Base-by-base conservation (phyloP, 2,329 filamentous ascomycete genomes). In the Curvularia eragrostidis region DNA sequence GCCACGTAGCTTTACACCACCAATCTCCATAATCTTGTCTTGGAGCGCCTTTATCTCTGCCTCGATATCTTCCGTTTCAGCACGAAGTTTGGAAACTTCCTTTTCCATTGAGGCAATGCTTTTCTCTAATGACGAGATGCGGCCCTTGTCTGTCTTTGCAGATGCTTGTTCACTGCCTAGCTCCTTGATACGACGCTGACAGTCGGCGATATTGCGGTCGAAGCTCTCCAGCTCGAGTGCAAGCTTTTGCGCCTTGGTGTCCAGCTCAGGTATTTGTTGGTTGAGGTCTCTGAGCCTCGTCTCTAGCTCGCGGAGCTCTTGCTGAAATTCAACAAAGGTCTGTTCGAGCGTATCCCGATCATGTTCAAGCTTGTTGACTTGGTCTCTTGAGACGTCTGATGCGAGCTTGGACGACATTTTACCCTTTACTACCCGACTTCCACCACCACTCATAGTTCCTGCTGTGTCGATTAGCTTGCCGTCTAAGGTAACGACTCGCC, bases 401-500 rank as follows among this genome's bases (percentile, higher is more conserved):
- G 91, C 89, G 44, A 96, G 87, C 78, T 97, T 98, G 10, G 93
- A 96, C 0, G 94, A 98, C 96, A 99, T 99, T 56, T 93, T 87
- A 0, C 96, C 96, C 72, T 89, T 92, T 68, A 94, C 93, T 55
- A 95, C 91, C 15, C 91, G 91, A 44, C 87, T 94, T 55, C 95
- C 95, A 83, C 95, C 95, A 82, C 95, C 95, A 57, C 91, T 97
- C 95, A 99, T 98, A 34, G 95, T 98, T 83, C 95, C 95, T 1
- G 94, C 97, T 75, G 96, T 96, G 80, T 99, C 95, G 66, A 99
- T 98, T 51, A 99, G 84, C 76, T 97, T 93, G 48, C 95, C 95
- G 59, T 93, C 92, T 2, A 99, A 85, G 0, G 95, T 99, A 39
- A 99, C 95, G 3, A 99, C 95, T 64, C 95, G 89, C 95, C 95